Base-by-base conservation (phyloP, 2,329 filamentous ascomycete genomes). In the Diplocarpon rosae region DNA sequence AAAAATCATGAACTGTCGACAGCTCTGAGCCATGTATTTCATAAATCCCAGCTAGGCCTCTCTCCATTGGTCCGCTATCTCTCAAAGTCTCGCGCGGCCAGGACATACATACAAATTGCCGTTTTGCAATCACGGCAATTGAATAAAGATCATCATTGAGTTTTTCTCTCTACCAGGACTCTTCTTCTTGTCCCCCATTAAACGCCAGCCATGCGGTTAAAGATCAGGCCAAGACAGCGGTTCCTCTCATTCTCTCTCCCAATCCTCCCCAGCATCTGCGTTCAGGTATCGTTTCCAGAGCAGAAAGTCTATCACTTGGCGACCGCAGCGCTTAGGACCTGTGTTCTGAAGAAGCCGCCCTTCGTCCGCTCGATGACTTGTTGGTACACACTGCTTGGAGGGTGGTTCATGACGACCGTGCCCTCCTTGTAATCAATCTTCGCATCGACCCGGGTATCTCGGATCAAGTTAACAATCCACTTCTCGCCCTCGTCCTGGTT, bases 381-480 rank as follows among this genome's bases (percentile, higher is more conserved):
- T 71, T 95, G 90, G 70, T 98, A 96, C 56, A 98, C 90, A 53
- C 88, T 95, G 72, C 93, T 92, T 51, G 92, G 90, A 41, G 90
- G 92, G 70, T 98, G 92, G 73, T 98, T 96, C 90, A 98, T 98
- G 58, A 96, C 80, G 42, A 98, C 92, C 43, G 92, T 96, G 62
- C 92, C 92, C 69, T 94, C 86, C 73, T 96, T 87, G 72, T 94
- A 95, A 70, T 98, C 92, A 64, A 96, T 96, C 79, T 98, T 98
- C 61, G 92, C 92, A 63, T 98, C 92, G 52, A 98, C 85, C 52
- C 89, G 79, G 17, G 92, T 98, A 69, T 98, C 92, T 53, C 92
- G 83, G 69, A 98, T 98, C 53, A 98, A 76, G 73, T 98, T 98
- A 59, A 98, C 92, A 62, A 98, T 98, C 92, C 92, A 98, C 75